Percentiles rank a stretch among this genome's conserved stretches.
Conservation (phyloP, 371 early-diverging fungal species). For the Mucor circinelloides region DNA sequence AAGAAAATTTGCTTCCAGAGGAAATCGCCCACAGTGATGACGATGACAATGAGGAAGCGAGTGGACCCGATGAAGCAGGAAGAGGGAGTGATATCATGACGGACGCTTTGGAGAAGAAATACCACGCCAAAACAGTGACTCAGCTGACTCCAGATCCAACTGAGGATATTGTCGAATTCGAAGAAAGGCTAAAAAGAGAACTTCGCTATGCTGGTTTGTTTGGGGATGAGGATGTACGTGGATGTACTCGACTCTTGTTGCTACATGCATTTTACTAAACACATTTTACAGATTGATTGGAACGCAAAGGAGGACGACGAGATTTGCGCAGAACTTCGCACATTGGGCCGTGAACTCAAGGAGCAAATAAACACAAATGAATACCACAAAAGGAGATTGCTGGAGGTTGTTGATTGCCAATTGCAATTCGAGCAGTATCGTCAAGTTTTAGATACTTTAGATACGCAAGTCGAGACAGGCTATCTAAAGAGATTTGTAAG, state of each 20-base stretch:
- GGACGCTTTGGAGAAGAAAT: constrained; percentile 1
- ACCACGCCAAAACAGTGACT: constrained; percentile 20
- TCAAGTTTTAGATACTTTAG: constrained; percentile 83
- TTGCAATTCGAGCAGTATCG: constrained; percentile 89
- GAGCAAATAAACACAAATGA: constrained; percentile 71
- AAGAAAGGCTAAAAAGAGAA: constrained; percentile 83
- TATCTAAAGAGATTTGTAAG: constrained; percentile 85
- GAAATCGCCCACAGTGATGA: constrained; percentile 23
- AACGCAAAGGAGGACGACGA: constrained; percentile 81
- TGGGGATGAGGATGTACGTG: constrained; percentile 71
- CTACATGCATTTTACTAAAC: neutral
- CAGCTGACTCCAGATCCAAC: constrained; percentile 11
- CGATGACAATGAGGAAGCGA: constrained; percentile 29
- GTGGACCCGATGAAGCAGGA: constrained; percentile 6
- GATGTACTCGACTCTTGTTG: neutral
- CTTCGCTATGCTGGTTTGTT: constrained; percentile 79
- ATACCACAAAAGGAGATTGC: constrained; percentile 64
- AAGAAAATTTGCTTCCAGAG: constrained; percentile 47
- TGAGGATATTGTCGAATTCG: constrained; percentile 46
- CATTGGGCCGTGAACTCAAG: constrained; percentile 71
- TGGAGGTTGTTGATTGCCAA: constrained; percentile 71
- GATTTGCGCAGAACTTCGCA: constrained; percentile 72
- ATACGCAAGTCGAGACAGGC: constrained; percentile 83
- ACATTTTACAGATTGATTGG: constrained; percentile 60
- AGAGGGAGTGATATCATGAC: constrained; percentile 33